A percentile compares a stretch with the other conserved stretches of the same genome.
Conservation (phyloP, 805 yeast species). For the Wickerhamiella occidentalis region DNA sequence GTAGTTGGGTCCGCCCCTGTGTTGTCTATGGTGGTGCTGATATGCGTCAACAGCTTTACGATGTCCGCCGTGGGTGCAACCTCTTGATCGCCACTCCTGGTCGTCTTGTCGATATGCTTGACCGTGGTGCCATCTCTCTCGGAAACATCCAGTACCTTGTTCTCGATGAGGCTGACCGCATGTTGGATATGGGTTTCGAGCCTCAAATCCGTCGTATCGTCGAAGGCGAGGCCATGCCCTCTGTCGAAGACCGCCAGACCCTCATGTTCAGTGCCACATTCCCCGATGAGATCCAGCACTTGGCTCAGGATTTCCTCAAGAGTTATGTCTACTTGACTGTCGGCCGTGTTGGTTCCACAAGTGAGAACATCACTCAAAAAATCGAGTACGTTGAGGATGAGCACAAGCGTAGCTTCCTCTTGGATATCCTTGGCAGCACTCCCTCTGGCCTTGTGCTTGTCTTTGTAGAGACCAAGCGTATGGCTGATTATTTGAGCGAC, state of each 20-base stretch:
- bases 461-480: constrained; percentile 96
- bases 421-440: constrained; percentile 71
- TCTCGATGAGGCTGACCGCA: constrained; percentile 97
- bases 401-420: constrained; percentile 80
- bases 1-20: constrained; percentile 96
- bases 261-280: constrained; percentile 98
- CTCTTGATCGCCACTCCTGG: constrained; percentile 98
- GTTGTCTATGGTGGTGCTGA: constrained; percentile 99
- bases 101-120: constrained; percentile 89
- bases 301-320: constrained; percentile 94
- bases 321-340: constrained; percentile 93
- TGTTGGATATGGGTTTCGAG: constrained; percentile 99
- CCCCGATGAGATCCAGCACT: constrained; percentile 94
- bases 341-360: constrained; percentile 98
- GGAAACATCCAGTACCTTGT: constrained; percentile 85
- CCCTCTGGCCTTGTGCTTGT: constrained; percentile 81
- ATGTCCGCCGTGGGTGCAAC: constrained; percentile 88
- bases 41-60: constrained; percentile 73
- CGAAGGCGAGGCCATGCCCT: constrained; percentile 97
- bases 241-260: constrained; percentile 81
- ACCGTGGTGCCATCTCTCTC: constrained; percentile 87
- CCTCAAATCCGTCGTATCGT: constrained; percentile 98
- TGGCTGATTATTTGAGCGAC: constrained; percentile 94
- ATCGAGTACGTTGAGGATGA: constrained; percentile 82
- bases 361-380: constrained; percentile 95